phyloP scores from a whole-genome alignment of 441 rosid species.

The Adansonia madagascariensis region DNA sequence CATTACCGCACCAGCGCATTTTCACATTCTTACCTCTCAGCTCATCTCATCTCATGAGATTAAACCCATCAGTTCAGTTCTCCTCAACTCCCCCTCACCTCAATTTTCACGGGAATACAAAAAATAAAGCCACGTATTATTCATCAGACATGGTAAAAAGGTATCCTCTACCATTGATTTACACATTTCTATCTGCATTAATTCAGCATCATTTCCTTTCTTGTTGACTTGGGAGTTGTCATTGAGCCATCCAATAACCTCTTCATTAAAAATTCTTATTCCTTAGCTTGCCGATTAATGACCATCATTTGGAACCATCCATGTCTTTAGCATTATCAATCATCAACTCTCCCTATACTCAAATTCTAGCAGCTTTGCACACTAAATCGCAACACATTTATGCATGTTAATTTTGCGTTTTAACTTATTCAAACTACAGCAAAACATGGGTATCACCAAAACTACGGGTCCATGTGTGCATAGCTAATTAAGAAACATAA shows the following conservation, averaged over 20 bases:
- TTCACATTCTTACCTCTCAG: too few species aligned
- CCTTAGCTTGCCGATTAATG: background rate
- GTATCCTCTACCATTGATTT: background rate
- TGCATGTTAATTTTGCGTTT: too few species aligned
- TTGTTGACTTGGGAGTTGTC: background rate
- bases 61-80: too few species aligned
- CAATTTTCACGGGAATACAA: background rate
- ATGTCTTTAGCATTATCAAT: background rate
- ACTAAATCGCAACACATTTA: background rate
- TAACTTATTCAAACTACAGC: background rate
- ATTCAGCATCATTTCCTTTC: background rate
- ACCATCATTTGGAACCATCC: background rate
- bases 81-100: too few species aligned
- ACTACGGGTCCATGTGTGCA: background rate
- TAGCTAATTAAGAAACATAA: background rate
- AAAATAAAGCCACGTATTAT: background rate
- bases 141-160: background rate
- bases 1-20: too few species aligned
- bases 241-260: background rate
- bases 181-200: background rate
- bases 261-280: background rate
- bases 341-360: background rate
- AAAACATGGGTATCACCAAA: background rate
- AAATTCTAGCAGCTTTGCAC: background rate
- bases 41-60: background rate